Conservation (phyloP, 2,329 filamentous ascomycete genomes). For the Cyclaneusma minus region DNA sequence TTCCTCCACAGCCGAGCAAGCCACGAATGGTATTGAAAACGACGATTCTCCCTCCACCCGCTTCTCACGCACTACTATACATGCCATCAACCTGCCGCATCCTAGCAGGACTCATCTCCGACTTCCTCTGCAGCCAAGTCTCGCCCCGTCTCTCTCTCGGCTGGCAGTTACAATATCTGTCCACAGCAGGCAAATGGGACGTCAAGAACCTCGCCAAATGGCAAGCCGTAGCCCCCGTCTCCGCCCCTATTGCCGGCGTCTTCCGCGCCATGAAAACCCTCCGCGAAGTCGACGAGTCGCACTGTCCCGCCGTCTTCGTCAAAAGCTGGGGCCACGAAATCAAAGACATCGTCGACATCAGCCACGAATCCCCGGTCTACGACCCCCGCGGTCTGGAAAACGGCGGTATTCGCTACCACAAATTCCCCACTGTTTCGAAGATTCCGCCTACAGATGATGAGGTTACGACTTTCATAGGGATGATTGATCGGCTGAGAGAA, state of each 20-base stretch:
- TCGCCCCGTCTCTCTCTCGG: constrained; percentile 66
- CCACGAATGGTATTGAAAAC: constrained; percentile 46
- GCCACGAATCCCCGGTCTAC: constrained; percentile 80
- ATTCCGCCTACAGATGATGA: constrained; percentile 53
- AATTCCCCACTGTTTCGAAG: constrained; percentile 86
- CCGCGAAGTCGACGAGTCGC: constrained; percentile 70
- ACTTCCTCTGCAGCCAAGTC: constrained; percentile 62
- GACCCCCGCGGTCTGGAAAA: constrained; percentile 56
- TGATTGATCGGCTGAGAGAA: constrained; percentile 43
- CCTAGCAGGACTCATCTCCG: constrained; percentile 66
- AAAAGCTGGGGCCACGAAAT: constrained; percentile 49
- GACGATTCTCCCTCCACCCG: constrained; percentile 57
- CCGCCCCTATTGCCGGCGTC: constrained; percentile 57
- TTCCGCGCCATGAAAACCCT: constrained; percentile 91
- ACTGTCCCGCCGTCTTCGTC: constrained; percentile 62
- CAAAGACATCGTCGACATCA: constrained; percentile 76
- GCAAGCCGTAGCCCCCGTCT: constrained; percentile 66
- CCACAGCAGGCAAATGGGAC: constrained; percentile 89
- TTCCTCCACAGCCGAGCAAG: constrained; percentile 31
- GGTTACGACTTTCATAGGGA: constrained; percentile 34
- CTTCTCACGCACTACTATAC: constrained; percentile 74
- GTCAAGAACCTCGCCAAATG: constrained; percentile 93
- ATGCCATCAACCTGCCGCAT: constrained; percentile 59
- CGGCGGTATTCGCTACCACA: constrained; percentile 58
- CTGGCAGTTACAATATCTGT: constrained; percentile 84